Evolutionary conservation across 2,329 filamentous ascomycete species (phyloP), one percentile per base, ranked within the genome.

Genomic region (Cryphonectria naterciae): DNA sequence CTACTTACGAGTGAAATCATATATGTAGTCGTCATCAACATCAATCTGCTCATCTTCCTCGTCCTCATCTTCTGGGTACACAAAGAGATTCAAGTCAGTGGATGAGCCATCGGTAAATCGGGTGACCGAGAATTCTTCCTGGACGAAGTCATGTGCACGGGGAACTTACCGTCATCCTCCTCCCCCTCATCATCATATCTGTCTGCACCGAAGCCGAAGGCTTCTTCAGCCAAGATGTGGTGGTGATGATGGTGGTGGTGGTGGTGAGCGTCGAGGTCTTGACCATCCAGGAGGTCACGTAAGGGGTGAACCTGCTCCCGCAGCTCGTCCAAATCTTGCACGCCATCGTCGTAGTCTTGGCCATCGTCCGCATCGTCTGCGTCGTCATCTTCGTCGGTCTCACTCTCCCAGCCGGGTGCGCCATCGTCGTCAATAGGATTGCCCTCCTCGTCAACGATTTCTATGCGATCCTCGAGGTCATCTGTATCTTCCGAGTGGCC

Each of bases 1-100:
- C 43, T 68, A 84, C 86, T 81, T 83, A 89, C 87, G 83, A 70
- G 86, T 84, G 79, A 87, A 88, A 43, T 89, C 88, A 72, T 89
- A 90, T 71, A 87, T 83, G 76, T 89, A 89, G 68, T 90, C 88
- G 66, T 93, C 92, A 61, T 91, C 90, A 75, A 92, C 87, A 22
- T 89, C 88, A 41, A 89, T 88, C 32, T 91, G 89, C 60, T 91
- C 90, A 56, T 92, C 91, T 25, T 92, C 91, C 63, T 94, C 93
- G 5, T 89, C 87, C 7, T 87, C 86, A 67, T 85, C 80, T 81
- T 64, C 61, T 64, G 39, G 17, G 58, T 19, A 15, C 19, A 35
- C 6, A 56, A 6, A 62, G 28, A 58, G 11, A 41, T 6, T 17
- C 6, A 41, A n/a, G 66, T 76, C 66, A 78, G 75, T 79, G 37